Evolutionary conservation across 352 stramenopile species (phyloP), one percentile per base, ranked within the genome.

Genomic region (Phytophthora melonis): DNA sequence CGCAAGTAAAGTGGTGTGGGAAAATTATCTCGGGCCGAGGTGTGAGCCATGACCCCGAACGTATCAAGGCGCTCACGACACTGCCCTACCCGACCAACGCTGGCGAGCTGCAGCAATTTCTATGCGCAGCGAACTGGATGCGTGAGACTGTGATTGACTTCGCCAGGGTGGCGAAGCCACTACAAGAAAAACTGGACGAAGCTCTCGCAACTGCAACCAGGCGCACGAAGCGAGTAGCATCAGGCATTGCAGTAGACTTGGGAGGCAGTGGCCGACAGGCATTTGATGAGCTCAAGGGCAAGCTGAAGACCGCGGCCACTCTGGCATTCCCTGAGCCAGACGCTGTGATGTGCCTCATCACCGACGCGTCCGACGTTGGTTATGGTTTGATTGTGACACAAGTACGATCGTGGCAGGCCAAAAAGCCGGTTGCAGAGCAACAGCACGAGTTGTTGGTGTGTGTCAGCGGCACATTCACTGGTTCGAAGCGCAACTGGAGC

Each of bases 1-100:
- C n/a, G 19, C 21, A 55, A 6, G 68, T 72, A 5, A 66, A 59
- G 5, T 75, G 66, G 72, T 76, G 72, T 21, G 72, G 69, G 16
- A 67, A 67, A 21, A 3, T 67, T 4, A 53, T 59, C 11, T 36
- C 27, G 9, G 60, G 43, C 3, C 21, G 41, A 2, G 41, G 58
- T 19, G 58, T 64, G 4, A 21, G 39, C 14, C 58, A 65, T n/a
- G 58, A 47, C n/a, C 58, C 58, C 11, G 32, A 66, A 10, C 56
- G 45, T 5, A 62, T 61, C 25, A 21, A 64, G 21, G 30, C 39
- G 3, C 21, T 72, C 2, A 10, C 19, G 3, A n/a, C 1, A 0
- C 25, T 63, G 5, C 23, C 36, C 0, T 72, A 72, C 7, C 65
- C 65, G 5, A 52, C 14, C 6, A 72, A 34, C 18, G 57, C 47